Conservation (phyloP, 202 grass and related monocot species). For the Zoysia matrella region DNA sequence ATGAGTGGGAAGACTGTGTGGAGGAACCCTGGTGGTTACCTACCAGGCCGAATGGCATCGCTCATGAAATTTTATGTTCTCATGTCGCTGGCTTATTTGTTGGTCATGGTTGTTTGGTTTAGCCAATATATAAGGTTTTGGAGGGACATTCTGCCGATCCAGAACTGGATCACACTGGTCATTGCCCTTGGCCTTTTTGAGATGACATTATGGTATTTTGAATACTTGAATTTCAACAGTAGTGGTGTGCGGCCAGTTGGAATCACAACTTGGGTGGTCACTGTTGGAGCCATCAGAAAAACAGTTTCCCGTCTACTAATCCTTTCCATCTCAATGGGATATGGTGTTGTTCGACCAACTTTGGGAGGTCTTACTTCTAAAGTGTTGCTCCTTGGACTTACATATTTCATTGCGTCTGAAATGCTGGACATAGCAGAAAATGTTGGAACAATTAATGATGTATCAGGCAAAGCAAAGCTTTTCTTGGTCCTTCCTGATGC, state of each 20-base stretch:
- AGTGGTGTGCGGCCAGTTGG: slow-evolving; percentile 76
- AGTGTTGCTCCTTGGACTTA: slow-evolving; percentile 94
- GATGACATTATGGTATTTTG: slow-evolving; percentile 98
- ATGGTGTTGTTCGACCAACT: slow-evolving; percentile 95
- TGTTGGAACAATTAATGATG: slow-evolving; percentile 99
- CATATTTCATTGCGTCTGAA: slow-evolving; percentile 94
- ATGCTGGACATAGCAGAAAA: slow-evolving; percentile 86
- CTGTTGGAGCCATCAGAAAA: slow-evolving; percentile 92
- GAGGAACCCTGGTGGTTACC: slow-evolving; percentile 93
- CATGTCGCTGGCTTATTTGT: slow-evolving; percentile 84
- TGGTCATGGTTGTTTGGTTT: slow-evolving; percentile 81
- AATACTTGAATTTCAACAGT: slow-evolving; percentile 96
- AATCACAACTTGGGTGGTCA: slow-evolving; percentile 99
- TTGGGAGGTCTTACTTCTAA: slow-evolving; percentile 95
- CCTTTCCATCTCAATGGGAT: slow-evolving; percentile 97
- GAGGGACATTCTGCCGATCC: slow-evolving; percentile 92
- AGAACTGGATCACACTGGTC: slow-evolving; percentile 95
- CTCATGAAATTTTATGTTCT: slow-evolving; percentile 93
- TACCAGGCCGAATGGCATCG: slow-evolving; percentile 91
- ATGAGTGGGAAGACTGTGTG: slow-evolving; percentile 98
- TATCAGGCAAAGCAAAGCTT: slow-evolving; percentile 92
- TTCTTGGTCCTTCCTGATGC: slow-evolving; percentile 97
- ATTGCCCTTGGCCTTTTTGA: slow-evolving; percentile 96
- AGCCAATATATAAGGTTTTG: slow-evolving; percentile 92
- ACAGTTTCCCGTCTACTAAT: slow-evolving; percentile 91